These are phyloP conservation scores for Pholiota adiposa DNA, from an alignment of 1,284 basidiomycete species.

Conservation along the genomic window DNA sequence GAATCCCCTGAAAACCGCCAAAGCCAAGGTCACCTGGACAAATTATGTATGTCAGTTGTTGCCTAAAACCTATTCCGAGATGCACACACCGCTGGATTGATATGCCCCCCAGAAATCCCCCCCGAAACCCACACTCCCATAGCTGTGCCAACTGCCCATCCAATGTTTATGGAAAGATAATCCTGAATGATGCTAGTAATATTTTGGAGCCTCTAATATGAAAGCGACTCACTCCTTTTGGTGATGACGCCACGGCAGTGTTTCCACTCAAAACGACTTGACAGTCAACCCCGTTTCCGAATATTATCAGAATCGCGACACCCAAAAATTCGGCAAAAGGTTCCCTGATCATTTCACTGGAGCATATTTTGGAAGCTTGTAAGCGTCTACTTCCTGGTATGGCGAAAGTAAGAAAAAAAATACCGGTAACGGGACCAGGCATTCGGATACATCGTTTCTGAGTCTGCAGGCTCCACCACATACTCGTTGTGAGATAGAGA, in stretches of 20 bases:
- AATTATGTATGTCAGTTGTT: slow-evolving; percentile 5
- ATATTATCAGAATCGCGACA: slow-evolving; percentile 56
- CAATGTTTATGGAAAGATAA: slow-evolving; percentile 62
- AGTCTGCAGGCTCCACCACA: slow-evolving; percentile 19
- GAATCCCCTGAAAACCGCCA: slow-evolving; percentile 74
- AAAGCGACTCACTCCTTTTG: slow-evolving; percentile 59
- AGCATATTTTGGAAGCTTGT: background rate
- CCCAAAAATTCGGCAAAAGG: slow-evolving; percentile 70
- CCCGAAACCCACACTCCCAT: slow-evolving; percentile 72
- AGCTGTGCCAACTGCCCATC: slow-evolving; percentile 69
- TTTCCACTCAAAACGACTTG: slow-evolving; percentile 64
- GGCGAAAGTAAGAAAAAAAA: slow-evolving; percentile 4
- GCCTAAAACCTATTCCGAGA: background rate
- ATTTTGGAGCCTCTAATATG: background rate
- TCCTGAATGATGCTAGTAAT: slow-evolving; percentile 39
- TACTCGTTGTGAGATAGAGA: slow-evolving; percentile 21
- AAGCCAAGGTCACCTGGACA: slow-evolving; percentile 59
- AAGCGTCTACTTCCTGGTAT: background rate
- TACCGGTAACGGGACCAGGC: slow-evolving; percentile 62
- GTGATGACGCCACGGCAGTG: slow-evolving; percentile 51
- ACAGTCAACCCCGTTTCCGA: slow-evolving; percentile 67
- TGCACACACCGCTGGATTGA: slow-evolving; percentile 70
- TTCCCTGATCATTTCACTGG: slow-evolving; percentile 52
- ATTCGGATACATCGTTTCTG: slow-evolving; percentile 46
- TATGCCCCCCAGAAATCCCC: slow-evolving; percentile 76